A percentile compares a stretch with the other conserved stretches of the same genome.
Evolutionary conservation across 768 basidiomycete genomes (phyloP).

Genomic region (Lactarius quietus): DNA sequence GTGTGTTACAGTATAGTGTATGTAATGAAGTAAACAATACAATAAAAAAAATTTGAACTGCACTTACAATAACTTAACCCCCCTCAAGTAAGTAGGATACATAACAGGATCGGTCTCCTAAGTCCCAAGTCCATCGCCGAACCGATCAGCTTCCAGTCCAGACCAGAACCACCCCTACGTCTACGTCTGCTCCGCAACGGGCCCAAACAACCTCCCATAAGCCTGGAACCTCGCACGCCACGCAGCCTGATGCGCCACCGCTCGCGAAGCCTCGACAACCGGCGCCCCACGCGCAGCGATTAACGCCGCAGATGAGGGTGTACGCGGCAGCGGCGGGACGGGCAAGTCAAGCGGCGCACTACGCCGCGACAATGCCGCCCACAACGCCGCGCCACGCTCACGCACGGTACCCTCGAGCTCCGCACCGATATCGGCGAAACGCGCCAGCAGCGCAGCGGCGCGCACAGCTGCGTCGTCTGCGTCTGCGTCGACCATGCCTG

Average conservation of each 20-base stretch:
- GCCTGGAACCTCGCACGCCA: conserved; percentile 9
- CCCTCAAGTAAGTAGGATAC: background rate
- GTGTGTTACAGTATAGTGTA: background rate
- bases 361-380: conserved; percentile 10
- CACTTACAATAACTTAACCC: background rate
- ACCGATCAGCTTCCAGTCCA: no score
- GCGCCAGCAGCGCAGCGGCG: conserved; percentile 13
- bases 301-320: background rate
- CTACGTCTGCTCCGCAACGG: background rate
- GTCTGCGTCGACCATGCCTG: background rate
- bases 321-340: background rate
- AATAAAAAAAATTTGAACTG: background rate
- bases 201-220: conserved; percentile 3
- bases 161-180: background rate
- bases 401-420: conserved; percentile 20
- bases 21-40: background rate
- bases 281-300: background rate
- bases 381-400: conserved; percentile 16
- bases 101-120: background rate
- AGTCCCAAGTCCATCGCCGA: background rate
- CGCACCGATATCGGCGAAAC: conserved; percentile 8
- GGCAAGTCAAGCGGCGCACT: conserved; percentile 4
- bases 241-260: conserved; percentile 8
- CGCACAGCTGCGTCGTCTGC: conserved; percentile 11
- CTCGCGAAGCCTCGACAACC: conserved; percentile 8